Conservation (phyloP, 2,329 filamentous ascomycete genomes). For the Fusarium sp. region DNA sequence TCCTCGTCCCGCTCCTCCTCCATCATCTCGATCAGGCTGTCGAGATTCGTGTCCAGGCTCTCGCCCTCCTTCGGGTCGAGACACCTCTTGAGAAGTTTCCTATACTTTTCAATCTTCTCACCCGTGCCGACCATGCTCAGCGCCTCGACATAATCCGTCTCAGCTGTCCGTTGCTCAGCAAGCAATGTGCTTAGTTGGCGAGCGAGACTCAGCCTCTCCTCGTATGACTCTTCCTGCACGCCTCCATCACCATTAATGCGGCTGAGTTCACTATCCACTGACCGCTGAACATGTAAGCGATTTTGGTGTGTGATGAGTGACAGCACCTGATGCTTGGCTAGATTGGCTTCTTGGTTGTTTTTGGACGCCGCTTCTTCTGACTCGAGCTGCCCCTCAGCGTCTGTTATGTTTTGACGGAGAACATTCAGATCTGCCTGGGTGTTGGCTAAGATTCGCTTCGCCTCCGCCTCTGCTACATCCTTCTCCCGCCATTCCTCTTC, state of each 20-base stretch:
- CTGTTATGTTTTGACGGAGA: constrained; percentile 66
- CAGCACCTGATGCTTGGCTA: constrained; percentile 59
- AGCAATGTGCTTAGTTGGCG: constrained; percentile 66
- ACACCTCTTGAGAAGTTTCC: constrained; percentile 73
- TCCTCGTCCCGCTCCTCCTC: constrained; percentile 66
- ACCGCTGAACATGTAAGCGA: constrained; percentile 60
- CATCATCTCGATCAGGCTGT: constrained; percentile 70
- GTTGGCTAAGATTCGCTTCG: constrained; percentile 70
- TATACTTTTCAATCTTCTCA: constrained; percentile 78
- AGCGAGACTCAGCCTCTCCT: constrained; percentile 66
- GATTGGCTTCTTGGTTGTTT: constrained; percentile 60
- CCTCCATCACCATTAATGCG: constrained; percentile 59
- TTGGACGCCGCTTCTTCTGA: constrained; percentile 62
- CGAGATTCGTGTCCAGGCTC: constrained; percentile 71
- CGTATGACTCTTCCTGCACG: constrained; percentile 56
- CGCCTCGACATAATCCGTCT: constrained; percentile 74
- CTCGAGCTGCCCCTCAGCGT: constrained; percentile 65
- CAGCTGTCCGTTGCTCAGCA: constrained; percentile 67
- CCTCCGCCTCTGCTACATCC: constrained; percentile 73
- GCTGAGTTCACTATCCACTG: constrained; percentile 60
- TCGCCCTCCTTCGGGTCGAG: constrained; percentile 73
- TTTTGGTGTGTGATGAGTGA: constrained; percentile 62
- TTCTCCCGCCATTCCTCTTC: constrained; percentile 81
- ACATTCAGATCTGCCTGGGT: constrained; percentile 73
- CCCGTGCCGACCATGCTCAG: constrained; percentile 75